Percentiles rank a stretch among this genome's conserved stretches.
Conservation (phyloP, 2,329 filamentous ascomycete species). For the Nothopassalora personata region DNA sequence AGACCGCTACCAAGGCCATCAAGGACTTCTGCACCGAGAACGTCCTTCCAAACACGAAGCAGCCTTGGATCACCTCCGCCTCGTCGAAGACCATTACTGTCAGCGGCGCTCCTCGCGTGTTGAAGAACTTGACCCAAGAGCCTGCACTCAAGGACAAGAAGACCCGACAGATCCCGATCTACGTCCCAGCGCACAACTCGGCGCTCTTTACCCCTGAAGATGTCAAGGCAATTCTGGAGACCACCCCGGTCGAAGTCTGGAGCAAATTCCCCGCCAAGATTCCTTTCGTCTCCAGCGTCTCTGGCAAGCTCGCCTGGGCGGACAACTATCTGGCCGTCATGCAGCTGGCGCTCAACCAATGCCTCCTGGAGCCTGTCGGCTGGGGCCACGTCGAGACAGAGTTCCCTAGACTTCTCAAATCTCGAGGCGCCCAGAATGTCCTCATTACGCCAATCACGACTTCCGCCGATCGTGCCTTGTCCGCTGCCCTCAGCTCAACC, state of each 20-base stretch:
- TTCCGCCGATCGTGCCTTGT: background rate
- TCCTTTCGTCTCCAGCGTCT: slow-evolving; percentile 9
- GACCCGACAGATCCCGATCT: slow-evolving; percentile 11
- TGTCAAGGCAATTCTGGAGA: slow-evolving; percentile 7
- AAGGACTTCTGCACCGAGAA: background rate
- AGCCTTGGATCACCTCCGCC: slow-evolving; percentile 1
- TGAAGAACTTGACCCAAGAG: background rate
- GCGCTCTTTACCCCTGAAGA: slow-evolving; percentile 17
- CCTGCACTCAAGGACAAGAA: background rate
- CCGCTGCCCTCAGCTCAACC: background rate
- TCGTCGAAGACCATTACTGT: background rate
- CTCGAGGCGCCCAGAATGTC: background rate
- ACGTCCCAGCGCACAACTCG: slow-evolving; percentile 15
- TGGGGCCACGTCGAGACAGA: background rate
- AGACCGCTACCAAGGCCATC: background rate
- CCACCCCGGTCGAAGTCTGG: background rate
- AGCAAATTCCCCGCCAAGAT: background rate
- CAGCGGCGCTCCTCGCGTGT: slow-evolving; percentile 7
- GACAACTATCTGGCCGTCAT: background rate
- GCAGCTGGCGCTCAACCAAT: background rate
- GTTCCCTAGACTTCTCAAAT: background rate
- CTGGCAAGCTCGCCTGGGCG: background rate
- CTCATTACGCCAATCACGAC: background rate
- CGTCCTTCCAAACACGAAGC: background rate
- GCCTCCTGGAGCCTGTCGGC: background rate